These are phyloP conservation scores for Vigna mungo DNA, from an alignment of 306 rosid species.

Conservation along the genomic window DNA sequence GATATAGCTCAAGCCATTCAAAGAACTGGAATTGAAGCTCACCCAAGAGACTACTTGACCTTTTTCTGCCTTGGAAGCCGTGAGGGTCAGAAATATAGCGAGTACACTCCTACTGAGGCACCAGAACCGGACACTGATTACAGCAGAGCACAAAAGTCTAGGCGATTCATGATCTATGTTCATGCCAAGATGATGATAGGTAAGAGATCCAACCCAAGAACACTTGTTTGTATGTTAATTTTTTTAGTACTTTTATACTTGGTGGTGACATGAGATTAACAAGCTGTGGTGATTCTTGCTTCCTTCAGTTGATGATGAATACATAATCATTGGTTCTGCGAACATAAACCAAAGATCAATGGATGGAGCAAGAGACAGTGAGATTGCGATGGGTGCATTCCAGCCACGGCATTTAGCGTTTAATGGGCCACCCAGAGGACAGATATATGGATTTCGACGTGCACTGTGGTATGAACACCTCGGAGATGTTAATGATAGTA, in stretches of 20 bases:
- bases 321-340: constrained; percentile 87
- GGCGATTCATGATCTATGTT: constrained; percentile 89
- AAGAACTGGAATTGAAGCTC: constrained; percentile 50
- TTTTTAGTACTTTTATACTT: neutral
- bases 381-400: constrained; percentile 93
- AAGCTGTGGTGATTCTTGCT: neutral
- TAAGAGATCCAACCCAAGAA: constrained; percentile 21
- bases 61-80: constrained; percentile 88
- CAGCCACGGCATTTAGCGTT: constrained; percentile 63
- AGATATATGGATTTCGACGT: constrained; percentile 65
- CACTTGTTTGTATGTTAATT: neutral
- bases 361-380: constrained; percentile 91
- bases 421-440: constrained; percentile 54
- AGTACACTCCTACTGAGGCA: constrained; percentile 59
- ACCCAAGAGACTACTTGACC: constrained; percentile 60
- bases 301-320: constrained; percentile 83
- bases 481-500: constrained; percentile 24
- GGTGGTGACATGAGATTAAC: neutral
- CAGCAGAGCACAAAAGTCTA: constrained; percentile 59
- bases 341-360: constrained; percentile 93
- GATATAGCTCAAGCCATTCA: constrained; percentile 68
- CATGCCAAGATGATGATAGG: constrained; percentile 99
- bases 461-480: constrained; percentile 81
- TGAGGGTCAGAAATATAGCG: constrained; percentile 45
- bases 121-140: constrained; percentile 72